These are phyloP conservation scores for Metahyphopichia silvanorum DNA, from an alignment of 805 yeast genomes.

Conservation along the genomic window DNA sequence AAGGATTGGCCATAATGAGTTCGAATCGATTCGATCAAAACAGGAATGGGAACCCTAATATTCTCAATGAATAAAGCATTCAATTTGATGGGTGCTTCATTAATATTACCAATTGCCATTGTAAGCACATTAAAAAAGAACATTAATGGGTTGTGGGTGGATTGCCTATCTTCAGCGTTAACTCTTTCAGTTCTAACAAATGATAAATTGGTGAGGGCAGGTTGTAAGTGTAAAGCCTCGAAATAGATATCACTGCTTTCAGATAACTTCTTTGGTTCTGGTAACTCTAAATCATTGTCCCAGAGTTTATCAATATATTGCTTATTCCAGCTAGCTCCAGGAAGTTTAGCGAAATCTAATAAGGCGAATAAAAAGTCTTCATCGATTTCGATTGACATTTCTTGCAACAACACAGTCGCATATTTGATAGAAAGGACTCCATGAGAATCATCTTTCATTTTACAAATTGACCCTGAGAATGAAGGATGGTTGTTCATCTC, in stretches of 20 bases:
- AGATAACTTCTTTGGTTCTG: constrained; percentile 59
- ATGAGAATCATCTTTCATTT: constrained; percentile 83
- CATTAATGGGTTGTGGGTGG: constrained; percentile 63
- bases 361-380: constrained; percentile 87
- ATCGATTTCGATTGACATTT: constrained; percentile 87
- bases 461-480: constrained; percentile 78
- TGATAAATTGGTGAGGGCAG: constrained; percentile 81
- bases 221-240: constrained; percentile 90
- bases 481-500: constrained; percentile 91
- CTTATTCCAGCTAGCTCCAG: constrained; percentile 76
- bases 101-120: constrained; percentile 95
- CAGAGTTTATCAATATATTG: constrained; percentile 48
- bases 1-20: constrained; percentile 92
- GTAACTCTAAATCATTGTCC: constrained; percentile 61
- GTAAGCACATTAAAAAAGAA: constrained; percentile 82
- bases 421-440: constrained; percentile 89
- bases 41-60: constrained; percentile 78
- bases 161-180: constrained; percentile 57
- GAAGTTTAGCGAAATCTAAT: constrained; percentile 74
- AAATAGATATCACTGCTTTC: constrained; percentile 78
- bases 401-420: constrained; percentile 86
- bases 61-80: constrained; percentile 88
- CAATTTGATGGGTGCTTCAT: constrained; percentile 91
- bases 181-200: constrained; percentile 85
- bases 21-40: constrained; percentile 62